Evolutionary conservation across 768 basidiomycete species (phyloP), one percentile per base, ranked within the genome.

Genomic region (Macrolepiota dolichaula): DNA sequence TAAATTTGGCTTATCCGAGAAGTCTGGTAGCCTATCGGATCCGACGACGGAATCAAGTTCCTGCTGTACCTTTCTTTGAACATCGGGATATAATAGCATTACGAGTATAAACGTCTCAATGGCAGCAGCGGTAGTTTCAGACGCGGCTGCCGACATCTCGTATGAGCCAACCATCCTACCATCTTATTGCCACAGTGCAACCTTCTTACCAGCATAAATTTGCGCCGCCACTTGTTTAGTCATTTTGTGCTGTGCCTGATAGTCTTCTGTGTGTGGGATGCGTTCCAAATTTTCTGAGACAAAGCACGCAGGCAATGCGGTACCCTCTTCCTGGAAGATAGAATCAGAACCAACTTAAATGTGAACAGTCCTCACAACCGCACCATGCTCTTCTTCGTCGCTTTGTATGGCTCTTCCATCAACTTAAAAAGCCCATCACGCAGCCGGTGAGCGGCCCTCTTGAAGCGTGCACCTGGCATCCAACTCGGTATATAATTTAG

Each of bases 401-500:
- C n/a, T 19, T 51, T 32, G 19, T 50, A 76, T 1, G 74, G 74
- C 6, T 55, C 24, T 1, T 71, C 59, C 6, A 68, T 37, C 67
- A 76, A 66, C 5, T 58, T 55, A 5, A 27, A 13, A 2, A 66
- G 66, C 2, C 60, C 36, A 4, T 66, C 55, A 24, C 55, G 57
- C 70, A 72, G 73, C 11, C 68, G 61, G 12, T 61, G 66, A 4
- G 78, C 78, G 44, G 69, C 66, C 0, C 62, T 65, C 60, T 76
- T 71, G 65, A 79, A 77, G 3, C 69, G 68, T 0, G 71, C 70
- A 1, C 74, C 72, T 40, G 78, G 76, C 49, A 78, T 62, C 71
- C 74, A 77, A 4, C 59, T 64, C 1, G 77, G 78, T 2, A 78
- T 52, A 42, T 76, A 64, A 57, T 72, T 72, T 7, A 79, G 63